phyloP scores from a whole-genome alignment of 176 grass and related monocot genomes.

The Carex pumila region DNA sequence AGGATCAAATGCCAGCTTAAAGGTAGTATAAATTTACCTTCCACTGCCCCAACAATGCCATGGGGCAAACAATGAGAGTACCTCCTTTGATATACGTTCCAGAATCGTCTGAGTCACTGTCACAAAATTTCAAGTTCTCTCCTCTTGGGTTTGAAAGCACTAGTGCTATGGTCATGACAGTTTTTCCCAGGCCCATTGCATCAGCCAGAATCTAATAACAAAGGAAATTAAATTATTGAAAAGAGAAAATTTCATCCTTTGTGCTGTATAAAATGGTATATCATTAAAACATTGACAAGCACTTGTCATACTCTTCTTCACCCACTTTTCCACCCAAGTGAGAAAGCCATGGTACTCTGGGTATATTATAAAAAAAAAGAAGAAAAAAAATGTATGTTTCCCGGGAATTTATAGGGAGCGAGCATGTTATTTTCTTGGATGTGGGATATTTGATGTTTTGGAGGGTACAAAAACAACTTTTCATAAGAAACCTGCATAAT shows the following conservation, averaged over 20 bases:
- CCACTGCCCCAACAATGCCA: constrained; percentile 90
- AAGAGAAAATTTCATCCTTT: neutral
- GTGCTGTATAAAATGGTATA: neutral
- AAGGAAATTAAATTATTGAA: constrained; percentile 17
- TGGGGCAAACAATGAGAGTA: constrained; percentile 78
- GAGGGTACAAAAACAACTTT: neutral
- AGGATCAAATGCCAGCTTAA: neutral
- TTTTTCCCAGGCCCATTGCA: constrained; percentile 96
- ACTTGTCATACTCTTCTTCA: neutral
- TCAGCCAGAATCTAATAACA: constrained; percentile 69
- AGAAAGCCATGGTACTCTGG: neutral
- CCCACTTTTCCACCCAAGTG: neutral
- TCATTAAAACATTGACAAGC: neutral
- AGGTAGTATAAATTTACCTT: constrained; percentile 37
- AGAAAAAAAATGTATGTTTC: neutral
- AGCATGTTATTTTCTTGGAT: neutral
- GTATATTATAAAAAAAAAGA: neutral
- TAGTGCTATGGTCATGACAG: constrained; percentile 89
- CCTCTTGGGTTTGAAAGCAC: constrained; percentile 66
- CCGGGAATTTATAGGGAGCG: neutral
- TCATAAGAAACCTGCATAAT: neutral
- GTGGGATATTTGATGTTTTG: neutral
- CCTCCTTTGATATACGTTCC: constrained; percentile 43
- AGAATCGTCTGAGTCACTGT: constrained; percentile 3
- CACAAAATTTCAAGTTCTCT: constrained; percentile 24